Percentiles rank a stretch among this genome's conserved stretches.
Conservation (phyloP, 2,329 filamentous ascomycete species). For the Aspergillus pseudoglaucus region DNA sequence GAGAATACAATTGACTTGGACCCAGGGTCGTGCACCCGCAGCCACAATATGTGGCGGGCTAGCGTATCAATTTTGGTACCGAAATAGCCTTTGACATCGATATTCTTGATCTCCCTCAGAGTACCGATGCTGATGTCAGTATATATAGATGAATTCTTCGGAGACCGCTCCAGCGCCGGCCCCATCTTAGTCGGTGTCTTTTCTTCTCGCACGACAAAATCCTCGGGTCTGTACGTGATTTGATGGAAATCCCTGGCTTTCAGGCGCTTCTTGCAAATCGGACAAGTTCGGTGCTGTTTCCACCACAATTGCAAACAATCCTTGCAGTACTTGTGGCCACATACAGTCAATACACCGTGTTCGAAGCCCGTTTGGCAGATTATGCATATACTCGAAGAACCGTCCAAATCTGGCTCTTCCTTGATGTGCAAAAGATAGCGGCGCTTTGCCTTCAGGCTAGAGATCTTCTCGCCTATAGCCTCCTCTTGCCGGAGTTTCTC, state of each 20-base stretch:
- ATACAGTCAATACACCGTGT: conserved; percentile 60
- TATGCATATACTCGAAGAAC: conserved; percentile 63
- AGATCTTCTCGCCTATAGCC: conserved; percentile 52
- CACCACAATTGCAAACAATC: conserved; percentile 81
- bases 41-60: conserved; percentile 74
- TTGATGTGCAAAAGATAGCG: conserved; percentile 63
- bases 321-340: conserved; percentile 88
- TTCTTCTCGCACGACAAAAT: conserved; percentile 61
- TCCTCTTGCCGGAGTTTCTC: conserved; percentile 44
- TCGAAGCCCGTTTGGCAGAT: conserved; percentile 77
- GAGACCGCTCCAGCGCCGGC: conserved; percentile 23
- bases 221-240: conserved; percentile 73
- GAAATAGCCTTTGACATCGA: conserved; percentile 68
- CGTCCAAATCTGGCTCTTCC: conserved; percentile 56
- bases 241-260: conserved; percentile 66
- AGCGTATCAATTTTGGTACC: conserved; percentile 87
- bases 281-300: conserved; percentile 66
- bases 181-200: conserved; percentile 24
- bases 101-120: conserved; percentile 71
- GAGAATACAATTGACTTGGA: conserved; percentile 93
- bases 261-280: conserved; percentile 71
- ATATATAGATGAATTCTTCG: conserved; percentile 57
- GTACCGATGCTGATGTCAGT: conserved; percentile 65
- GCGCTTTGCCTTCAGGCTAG: conserved; percentile 62
- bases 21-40: conserved; percentile 75